phyloP scores from a whole-genome alignment of 306 rosid species.

The Vigna reflexopilosa region DNA sequence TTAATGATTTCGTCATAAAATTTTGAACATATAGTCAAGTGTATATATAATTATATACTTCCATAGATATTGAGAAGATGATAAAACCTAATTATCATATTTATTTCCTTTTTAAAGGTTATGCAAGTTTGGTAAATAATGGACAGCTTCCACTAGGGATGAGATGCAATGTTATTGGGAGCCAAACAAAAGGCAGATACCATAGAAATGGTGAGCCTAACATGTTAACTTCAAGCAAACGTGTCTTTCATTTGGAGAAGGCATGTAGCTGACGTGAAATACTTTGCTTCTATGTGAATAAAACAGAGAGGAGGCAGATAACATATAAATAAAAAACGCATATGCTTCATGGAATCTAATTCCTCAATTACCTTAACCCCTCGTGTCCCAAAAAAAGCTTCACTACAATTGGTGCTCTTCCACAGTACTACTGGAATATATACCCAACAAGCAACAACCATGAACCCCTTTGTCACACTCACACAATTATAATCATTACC shows the following conservation, averaged over 20 bases:
- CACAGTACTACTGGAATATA: slow-evolving; percentile 43
- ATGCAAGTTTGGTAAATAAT: slow-evolving; percentile 41
- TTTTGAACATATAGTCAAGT: no score
- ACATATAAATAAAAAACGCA: slow-evolving; percentile 38
- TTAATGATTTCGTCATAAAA: no score
- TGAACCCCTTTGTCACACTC: slow-evolving; percentile 31
- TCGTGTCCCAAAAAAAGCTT: slow-evolving; percentile 37
- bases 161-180: slow-evolving; percentile 42
- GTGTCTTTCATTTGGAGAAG: slow-evolving; percentile 36
- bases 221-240: slow-evolving; percentile 42
- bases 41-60: no score
- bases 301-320: slow-evolving; percentile 15
- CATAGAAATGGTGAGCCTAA: slow-evolving; percentile 35
- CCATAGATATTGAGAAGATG: background rate
- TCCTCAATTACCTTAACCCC: slow-evolving; percentile 46
- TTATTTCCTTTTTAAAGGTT: background rate
- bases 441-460: slow-evolving; percentile 43
- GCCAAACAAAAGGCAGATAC: slow-evolving; percentile 47
- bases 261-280: slow-evolving; percentile 38
- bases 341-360: slow-evolving; percentile 50
- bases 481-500: slow-evolving; percentile 21
- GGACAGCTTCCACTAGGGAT: slow-evolving; percentile 39
- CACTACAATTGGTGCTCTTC: slow-evolving; percentile 41
- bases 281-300: slow-evolving; percentile 42
- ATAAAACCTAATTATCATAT: background rate